Evolutionary conservation across 768 basidiomycete species (phyloP), one percentile per base, ranked within the genome.

Genomic region (Suillus subalutaceus): DNA sequence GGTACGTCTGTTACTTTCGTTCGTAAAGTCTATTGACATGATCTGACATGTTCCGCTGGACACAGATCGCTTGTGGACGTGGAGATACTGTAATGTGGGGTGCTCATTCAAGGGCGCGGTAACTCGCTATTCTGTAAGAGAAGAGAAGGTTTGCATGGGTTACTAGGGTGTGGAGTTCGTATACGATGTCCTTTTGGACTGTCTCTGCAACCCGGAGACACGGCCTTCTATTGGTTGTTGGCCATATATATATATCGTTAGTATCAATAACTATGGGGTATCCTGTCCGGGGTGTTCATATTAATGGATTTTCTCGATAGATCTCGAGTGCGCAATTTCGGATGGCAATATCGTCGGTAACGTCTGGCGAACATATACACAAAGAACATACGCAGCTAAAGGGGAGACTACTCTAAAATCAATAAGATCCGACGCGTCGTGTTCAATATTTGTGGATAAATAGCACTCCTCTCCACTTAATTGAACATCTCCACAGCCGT

Each of bases 11-110:
- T 12, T 6, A 43, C 59, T 18, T 41, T 56, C 12, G 15, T 2
- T 18, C 10, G 6, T 7, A 30, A 13, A 10, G 10, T 3, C 23
- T 16, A 7, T 41, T 20, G 23, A 30, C 15, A 38, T 16, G 6
- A 41, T 30, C 16, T 41, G 58, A 30, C 26, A 30, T 26, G 26
- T 43, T 43, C 4, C 10, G 3, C 52, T 30, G 60, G 38, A 64
- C 70, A 66, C 73, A 95, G 26, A 13, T 91, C 93, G 0, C 84
- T 99, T 20, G 86, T 84, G 16, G 94, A 96, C 70, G 82, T 81
- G 53, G 83, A 82, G 57, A 88, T 88, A 99, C 97, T 0, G 90
- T 99, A 37, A 89, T 92, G 88, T 96, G 32, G 95, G 94, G 6
- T 93, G 94, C 73, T 94, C 92, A 43, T 82, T 16, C 3, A 20